These are phyloP conservation scores for Aspergillus affinis DNA, from an alignment of 495 filamentous ascomycete species.

Conservation along the genomic window DNA sequence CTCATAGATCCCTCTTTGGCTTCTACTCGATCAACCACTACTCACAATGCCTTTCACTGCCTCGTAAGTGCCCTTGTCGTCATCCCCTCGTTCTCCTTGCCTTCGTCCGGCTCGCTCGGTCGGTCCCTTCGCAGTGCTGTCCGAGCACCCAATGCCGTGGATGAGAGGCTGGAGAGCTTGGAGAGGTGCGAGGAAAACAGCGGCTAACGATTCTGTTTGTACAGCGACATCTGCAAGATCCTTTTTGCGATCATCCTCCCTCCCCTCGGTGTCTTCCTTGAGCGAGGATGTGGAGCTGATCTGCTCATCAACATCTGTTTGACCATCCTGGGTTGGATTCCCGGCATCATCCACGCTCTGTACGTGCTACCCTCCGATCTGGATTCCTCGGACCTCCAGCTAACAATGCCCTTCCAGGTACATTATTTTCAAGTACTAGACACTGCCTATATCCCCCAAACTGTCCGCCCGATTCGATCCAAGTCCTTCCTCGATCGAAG, in stretches of 20 bases:
- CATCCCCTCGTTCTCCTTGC: neutral
- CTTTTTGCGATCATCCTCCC: constrained; percentile 84
- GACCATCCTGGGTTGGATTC: constrained; percentile 79
- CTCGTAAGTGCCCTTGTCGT: constrained; percentile 47
- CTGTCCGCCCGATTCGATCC: constrained; percentile 9
- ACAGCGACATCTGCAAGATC: constrained; percentile 89
- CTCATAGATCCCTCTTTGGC: neutral
- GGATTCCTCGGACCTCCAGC: neutral
- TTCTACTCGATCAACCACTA: neutral
- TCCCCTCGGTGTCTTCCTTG: constrained; percentile 88
- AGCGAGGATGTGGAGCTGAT: constrained; percentile 79
- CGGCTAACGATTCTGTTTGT: constrained; percentile 5
- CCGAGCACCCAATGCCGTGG: neutral
- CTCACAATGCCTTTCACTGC: constrained; percentile 63
- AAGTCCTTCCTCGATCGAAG: neutral
- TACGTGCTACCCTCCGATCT: constrained; percentile 38
- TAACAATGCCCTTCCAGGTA: constrained; percentile 39
- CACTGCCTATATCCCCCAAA: neutral
- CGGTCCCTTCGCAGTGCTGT: neutral
- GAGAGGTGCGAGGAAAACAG: neutral
- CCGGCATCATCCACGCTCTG: constrained; percentile 74
- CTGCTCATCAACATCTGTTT: constrained; percentile 85
- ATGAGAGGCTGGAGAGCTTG: neutral
- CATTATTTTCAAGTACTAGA: constrained; percentile 59
- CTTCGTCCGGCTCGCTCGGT: neutral